Conservation (phyloP, 495 filamentous ascomycete genomes). For the Annulohypoxylon maeteangense region DNA sequence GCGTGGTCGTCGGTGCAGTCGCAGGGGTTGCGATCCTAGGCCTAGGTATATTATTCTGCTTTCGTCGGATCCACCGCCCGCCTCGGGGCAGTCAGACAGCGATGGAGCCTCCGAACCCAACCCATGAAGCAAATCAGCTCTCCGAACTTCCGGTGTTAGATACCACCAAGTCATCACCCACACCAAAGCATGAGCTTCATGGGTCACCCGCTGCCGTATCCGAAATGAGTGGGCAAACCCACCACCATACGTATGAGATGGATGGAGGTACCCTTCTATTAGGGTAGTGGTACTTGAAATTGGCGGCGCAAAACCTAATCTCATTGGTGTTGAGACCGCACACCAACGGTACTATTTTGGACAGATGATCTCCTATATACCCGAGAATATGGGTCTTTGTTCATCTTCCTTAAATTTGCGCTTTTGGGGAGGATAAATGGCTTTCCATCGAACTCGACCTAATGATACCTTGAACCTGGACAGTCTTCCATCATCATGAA, state of each 20-base stretch:
- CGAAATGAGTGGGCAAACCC: neutral
- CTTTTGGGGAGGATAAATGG: neutral
- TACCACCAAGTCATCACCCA: neutral
- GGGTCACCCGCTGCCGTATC: neutral
- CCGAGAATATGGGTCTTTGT: conserved; percentile 7
- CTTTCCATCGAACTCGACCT: neutral
- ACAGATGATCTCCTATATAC: neutral
- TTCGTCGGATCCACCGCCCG: neutral
- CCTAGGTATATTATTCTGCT: neutral
- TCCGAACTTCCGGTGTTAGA: neutral
- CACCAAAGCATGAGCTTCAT: neutral
- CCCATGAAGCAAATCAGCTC: neutral
- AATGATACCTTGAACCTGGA: conserved; percentile 7
- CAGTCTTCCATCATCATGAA: conserved; percentile 26
- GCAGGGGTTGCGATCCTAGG: neutral
- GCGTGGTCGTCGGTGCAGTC: neutral
- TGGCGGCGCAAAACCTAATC: too few relatives aligned
- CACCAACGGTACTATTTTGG: too few relatives aligned
- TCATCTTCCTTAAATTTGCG: neutral
- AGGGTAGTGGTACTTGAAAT: neutral
- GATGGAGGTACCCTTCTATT: neutral
- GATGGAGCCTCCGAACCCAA: too few relatives aligned
- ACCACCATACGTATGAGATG: neutral
- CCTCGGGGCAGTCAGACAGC: neutral
- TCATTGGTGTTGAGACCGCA: too few relatives aligned